phyloP scores from a whole-genome alignment of 2,329 filamentous ascomycete species.

The Alternaria brassicae region DNA sequence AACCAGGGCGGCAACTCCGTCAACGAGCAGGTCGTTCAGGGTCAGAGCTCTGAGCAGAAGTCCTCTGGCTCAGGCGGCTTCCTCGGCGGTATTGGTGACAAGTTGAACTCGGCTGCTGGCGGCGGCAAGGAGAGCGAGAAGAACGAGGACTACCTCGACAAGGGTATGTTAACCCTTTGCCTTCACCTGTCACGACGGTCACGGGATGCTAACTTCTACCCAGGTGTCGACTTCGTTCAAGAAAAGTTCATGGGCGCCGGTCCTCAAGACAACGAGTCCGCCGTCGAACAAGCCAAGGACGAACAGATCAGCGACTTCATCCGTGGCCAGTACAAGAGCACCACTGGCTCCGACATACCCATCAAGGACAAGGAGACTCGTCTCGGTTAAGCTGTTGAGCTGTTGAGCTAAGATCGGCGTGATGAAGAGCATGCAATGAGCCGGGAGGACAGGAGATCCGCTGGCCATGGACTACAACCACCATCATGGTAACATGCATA shows the following conservation, averaged over 20 bases:
- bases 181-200: not conserved
- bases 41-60: constrained; percentile 41
- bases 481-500: not conserved
- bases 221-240: constrained; percentile 80
- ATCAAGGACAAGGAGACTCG: constrained; percentile 71
- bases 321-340: constrained; percentile 71
- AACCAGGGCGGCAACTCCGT: constrained; percentile 36
- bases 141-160: constrained; percentile 84
- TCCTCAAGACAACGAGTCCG: constrained; percentile 63
- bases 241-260: constrained; percentile 75
- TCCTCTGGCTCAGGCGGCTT: constrained; percentile 52
- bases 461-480: constrained; percentile 13
- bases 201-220: constrained; percentile 7
- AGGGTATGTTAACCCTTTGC: constrained; percentile 61
- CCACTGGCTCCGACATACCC: constrained; percentile 72
- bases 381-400: constrained; percentile 20
- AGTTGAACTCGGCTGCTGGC: constrained; percentile 74
- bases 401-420: not conserved
- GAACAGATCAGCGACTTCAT: constrained; percentile 78
- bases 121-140: constrained; percentile 78
- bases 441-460: constrained; percentile 20
- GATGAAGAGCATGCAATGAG: not conserved
- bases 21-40: constrained; percentile 41
- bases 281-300: constrained; percentile 83
- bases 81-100: constrained; percentile 69